Evolutionary conservation across 306 rosid genomes (phyloP), one percentile per base, ranked within the genome.

Genomic region (Vachellia pachyceras): DNA sequence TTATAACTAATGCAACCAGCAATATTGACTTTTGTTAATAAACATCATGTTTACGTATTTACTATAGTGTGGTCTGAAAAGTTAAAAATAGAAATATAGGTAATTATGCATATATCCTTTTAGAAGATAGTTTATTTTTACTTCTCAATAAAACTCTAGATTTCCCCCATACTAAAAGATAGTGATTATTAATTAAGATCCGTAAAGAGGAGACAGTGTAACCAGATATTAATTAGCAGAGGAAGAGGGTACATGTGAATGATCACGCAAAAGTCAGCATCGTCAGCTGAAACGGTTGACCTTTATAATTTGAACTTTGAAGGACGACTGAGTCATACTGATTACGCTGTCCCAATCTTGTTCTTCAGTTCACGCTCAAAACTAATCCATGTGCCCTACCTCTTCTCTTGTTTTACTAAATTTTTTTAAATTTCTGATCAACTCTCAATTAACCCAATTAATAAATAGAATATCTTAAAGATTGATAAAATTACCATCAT

Each of bases 261-360:
- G 42, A 15, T 22, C 20, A 64, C 12, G n/a, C n/a, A 61, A 60
- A 63, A 64, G 69, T 64, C 69, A 64, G 17, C 69, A 35, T 35
- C 11, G n/a, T 15, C 44, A 64, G 69, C 69, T 22, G 69, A 64
- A 64, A 64, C 7, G 15, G 20, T 64, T 14, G 44, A 64, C 69
- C 22, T 14, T 36, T n/a, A n/a, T n/a, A n/a, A n/a, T n/a, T n/a
- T n/a, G n/a, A n/a, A n/a, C n/a, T n/a, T n/a, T 25, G 39, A 61
- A 61, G 37, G 68, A 61, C 68, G 68, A 13, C 68, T 61, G 40
- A n/a, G 68, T 61, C 68, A 61, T 25, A 60, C 17, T 12, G 4
- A 33, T 20, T 6, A 14, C 41, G 69, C 41, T 2, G 5, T 10
- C 7, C 23, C 2, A 0, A 18, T 33, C 7, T 60, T 4, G 6